Evolutionary conservation across 2,329 filamentous ascomycete genomes (phyloP), one percentile per base, ranked within the genome.

Genomic region (Penicillium crustosum): DNA sequence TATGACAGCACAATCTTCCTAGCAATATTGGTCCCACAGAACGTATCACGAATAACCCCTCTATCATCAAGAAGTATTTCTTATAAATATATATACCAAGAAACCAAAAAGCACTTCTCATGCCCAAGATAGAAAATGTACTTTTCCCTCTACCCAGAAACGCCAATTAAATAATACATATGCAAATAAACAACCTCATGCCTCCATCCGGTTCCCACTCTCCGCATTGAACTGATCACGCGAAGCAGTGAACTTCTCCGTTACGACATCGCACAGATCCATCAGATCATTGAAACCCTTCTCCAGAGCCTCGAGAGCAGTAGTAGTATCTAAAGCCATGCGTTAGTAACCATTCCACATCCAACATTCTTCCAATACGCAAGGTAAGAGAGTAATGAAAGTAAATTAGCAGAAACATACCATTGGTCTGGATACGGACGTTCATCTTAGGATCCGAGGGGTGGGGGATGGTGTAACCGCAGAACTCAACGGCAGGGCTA

Each of bases 381-480:
- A 23, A 41, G 2, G 5, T 6, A 23, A 41, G 2, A 25, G 10
- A 27, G 6, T 8, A 50, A 35, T 17, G 0, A 15, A 10, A 21
- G 8, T 8, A 21, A 10, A 21, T 4, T 13, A 50, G 21, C 27
- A 25, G 7, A 4, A n/a, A 77, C 86, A 73, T 80, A 96, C 93
- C 90, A 70, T 94, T 97, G 65, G 93, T 99, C 77, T 99, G 94
- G 62, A 99, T 97, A 69, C 94, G 86, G 61, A 99, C 81, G 72
- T 97, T 96, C 93, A 99, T 96, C 78, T 96, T 94, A 41, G 88
- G 81, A 77, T 99, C 94, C 39, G 93, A 96, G 50, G 94, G 94
- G 77, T 99, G 94, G 31, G 94, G 94, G 61, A 99, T 97, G 8
- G 93, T 91, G 77, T 99, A 99, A 60, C 93, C 94, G 77, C 94